Base-by-base conservation (phyloP, 345 rosid genomes). In the Barbarea vulgaris region DNA sequence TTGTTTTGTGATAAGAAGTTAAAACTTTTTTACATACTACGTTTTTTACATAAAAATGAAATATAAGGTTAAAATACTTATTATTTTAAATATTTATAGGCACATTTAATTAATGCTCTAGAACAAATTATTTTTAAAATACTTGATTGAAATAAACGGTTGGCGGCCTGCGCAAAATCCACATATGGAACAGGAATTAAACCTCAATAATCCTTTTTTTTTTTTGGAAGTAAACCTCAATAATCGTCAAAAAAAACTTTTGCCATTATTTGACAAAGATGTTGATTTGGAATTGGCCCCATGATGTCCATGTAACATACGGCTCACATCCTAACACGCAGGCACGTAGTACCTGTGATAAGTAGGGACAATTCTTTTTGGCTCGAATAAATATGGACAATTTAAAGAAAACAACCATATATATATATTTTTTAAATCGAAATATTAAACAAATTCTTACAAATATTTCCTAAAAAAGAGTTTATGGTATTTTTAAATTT, bases 251-350 rank as follows among this genome's bases (percentile, higher is more conserved):
- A 59, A 47, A 39, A 50, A 39, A 9, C 41, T 36, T 52, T 59
- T 25, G 51, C 36, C 55, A 64, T 63, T 53, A 72, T 53, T 63
- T 41, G 77, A 64, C 64, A 12, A 62, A 19, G 77, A 73, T 73
- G 47, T 50, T 73, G 55, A 64, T 54, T 63, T 53, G 64, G 55
- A 64, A 42, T 63, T 53, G 64, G 53, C 46, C 30, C 70, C 64
- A 53, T 53, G 64, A 41, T 73, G 77, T 73, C 47, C 22, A 73
- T 53, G 71, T 55, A 53, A 54, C 77, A 42, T 41, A 33, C 47
- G 64, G 64, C 70, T 53, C 70, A 73, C 70, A 42, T 64, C 53
- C 22, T 21, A 54, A 64, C 70, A 73, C 70, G 41, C 8, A 64
- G 55, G 55, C 70, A 39, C 54, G 18, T 64, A 41, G 5, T 24